Percentiles rank a stretch among this genome's conserved stretches.
Conservation (phyloP, 306 rosid genomes). For the Lagenaria siceraria region DNA sequence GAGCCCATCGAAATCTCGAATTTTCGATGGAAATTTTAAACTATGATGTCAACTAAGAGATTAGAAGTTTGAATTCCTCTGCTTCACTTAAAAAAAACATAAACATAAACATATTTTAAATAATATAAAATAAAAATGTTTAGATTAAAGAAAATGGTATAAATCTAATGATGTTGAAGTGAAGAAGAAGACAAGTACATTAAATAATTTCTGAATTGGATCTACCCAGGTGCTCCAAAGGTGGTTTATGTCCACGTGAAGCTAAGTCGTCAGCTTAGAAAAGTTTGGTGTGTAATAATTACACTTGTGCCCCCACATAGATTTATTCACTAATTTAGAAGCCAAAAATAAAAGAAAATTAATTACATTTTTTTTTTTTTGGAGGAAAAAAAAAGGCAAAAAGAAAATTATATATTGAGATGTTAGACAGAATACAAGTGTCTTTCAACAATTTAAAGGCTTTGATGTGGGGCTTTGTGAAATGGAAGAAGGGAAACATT, state of each 20-base stretch:
- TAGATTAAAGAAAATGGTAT: background rate
- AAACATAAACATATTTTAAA: too few relatives aligned
- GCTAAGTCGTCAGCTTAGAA: background rate
- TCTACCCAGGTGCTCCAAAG: background rate
- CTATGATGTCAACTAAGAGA: too few relatives aligned
- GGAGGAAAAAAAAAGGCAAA: too few relatives aligned
- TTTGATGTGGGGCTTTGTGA: background rate
- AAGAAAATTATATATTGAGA: background rate
- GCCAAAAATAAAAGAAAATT: background rate
- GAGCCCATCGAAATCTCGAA: too few relatives aligned
- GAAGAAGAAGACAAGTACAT: background rate
- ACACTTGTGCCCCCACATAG: background rate
- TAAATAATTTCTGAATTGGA: background rate
- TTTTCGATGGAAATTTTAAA: too few relatives aligned
- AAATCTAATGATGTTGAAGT: background rate
- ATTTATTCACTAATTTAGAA: background rate
- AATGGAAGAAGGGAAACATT: background rate
- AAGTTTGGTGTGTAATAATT: background rate
- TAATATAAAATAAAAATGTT: background rate
- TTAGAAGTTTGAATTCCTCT: too few relatives aligned
- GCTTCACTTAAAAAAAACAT: too few relatives aligned
- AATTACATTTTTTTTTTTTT: background rate
- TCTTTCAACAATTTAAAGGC: background rate
- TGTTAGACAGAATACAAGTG: background rate
- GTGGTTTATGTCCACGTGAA: background rate